Evolutionary conservation across 805 yeast genomes (phyloP).

Genomic region (Lipomyces yamanashiensis): DNA sequence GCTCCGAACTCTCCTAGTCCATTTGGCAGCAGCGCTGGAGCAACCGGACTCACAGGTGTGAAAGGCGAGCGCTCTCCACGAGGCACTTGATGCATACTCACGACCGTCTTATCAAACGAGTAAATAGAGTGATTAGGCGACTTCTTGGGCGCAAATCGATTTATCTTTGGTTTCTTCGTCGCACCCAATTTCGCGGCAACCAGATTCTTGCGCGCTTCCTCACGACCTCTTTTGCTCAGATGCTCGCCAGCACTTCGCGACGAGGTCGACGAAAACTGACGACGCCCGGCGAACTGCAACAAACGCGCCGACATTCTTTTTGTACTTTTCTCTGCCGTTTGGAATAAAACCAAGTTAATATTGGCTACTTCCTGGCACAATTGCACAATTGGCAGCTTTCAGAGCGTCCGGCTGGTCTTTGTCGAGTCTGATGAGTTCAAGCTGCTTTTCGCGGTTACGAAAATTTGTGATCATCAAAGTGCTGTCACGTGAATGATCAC

Average conservation of each 20-base stretch:
- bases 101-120: conserved; percentile 24
- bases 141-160: conserved; percentile 24
- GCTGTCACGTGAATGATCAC: too few species aligned
- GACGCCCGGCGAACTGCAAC: conserved; percentile 6
- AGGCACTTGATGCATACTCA: background rate
- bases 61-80: background rate
- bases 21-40: background rate
- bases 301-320: conserved; percentile 10
- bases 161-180: conserved; percentile 13
- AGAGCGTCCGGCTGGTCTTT: too few species aligned
- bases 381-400: background rate
- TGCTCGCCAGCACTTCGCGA: background rate
- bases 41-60: conserved; percentile 8
- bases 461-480: too few species aligned
- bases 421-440: too few species aligned
- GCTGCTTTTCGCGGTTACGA: too few species aligned
- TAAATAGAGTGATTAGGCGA: conserved; percentile 19
- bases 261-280: background rate
- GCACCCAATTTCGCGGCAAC: background rate
- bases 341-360: background rate
- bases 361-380: background rate
- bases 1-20: conserved; percentile 4
- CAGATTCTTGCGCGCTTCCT: background rate
- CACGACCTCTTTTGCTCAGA: background rate
- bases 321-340: background rate